Conservation (phyloP, 441 rosid species). For the Gossypium davidsonii region DNA sequence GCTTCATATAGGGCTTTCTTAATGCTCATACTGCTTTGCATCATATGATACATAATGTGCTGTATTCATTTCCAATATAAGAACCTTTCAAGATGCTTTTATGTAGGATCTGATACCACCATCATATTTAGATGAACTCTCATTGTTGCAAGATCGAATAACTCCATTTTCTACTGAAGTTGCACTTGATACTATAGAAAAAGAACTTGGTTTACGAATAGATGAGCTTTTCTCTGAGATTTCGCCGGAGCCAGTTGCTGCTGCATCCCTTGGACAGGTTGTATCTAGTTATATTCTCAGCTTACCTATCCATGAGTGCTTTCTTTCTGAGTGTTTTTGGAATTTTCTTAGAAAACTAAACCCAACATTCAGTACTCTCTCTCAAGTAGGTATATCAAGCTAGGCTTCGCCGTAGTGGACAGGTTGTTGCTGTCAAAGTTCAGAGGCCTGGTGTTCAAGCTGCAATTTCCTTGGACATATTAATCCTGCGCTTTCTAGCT, state of each 20-base stretch:
- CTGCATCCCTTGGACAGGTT: slow-evolving; percentile 97
- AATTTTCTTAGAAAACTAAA: background rate
- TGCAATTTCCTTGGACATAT: slow-evolving; percentile 80
- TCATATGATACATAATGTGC: background rate
- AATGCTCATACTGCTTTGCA: background rate
- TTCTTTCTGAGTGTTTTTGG: background rate
- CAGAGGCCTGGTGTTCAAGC: slow-evolving; percentile 96
- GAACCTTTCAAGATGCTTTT: background rate
- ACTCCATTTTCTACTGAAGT: slow-evolving; percentile 77
- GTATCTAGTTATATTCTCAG: background rate
- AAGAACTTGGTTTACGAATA: slow-evolving; percentile 66
- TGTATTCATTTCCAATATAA: background rate
- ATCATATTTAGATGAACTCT: slow-evolving; percentile 75
- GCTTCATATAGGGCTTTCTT: background rate
- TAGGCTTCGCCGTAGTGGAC: slow-evolving; percentile 54
- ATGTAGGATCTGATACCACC: slow-evolving; percentile 82
- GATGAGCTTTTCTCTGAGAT: slow-evolving; percentile 76
- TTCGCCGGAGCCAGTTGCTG: slow-evolving; percentile 84
- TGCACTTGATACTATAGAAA: slow-evolving; percentile 69
- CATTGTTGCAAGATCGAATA: slow-evolving; percentile 78
- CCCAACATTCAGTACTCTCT: background rate
- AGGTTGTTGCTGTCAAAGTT: slow-evolving; percentile 84
- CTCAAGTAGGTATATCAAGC: slow-evolving; percentile 78
- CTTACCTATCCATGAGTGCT: slow-evolving; percentile 3
- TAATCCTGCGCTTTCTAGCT: slow-evolving; percentile 69